A percentile compares a stretch with the other conserved stretches of the same genome.
These are phyloP conservation scores for Flammula alnicola DNA, from an alignment of 1,284 basidiomycete genomes.

Conservation along the genomic window DNA sequence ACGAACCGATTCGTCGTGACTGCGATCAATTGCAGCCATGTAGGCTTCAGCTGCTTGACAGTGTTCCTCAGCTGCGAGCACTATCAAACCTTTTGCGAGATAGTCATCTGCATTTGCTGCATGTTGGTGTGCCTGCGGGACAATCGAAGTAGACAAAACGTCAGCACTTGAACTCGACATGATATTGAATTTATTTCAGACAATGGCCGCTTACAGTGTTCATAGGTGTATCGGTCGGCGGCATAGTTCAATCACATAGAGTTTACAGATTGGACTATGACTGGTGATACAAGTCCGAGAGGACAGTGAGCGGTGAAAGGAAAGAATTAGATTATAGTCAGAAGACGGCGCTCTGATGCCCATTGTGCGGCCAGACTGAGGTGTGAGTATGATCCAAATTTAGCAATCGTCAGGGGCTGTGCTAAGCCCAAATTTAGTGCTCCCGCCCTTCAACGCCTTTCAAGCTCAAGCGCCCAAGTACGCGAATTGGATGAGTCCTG, in stretches of 20 bases:
- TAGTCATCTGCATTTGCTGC: slow-evolving; percentile 79
- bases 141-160: neutral
- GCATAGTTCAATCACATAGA: slow-evolving; percentile 7
- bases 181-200: neutral
- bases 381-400: slow-evolving; percentile 17
- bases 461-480: too few species aligned
- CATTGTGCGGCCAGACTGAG: neutral
- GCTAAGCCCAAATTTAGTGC: neutral
- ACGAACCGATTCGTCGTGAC: slow-evolving; percentile 71
- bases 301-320: neutral
- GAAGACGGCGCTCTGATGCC: too few species aligned
- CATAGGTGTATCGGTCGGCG: slow-evolving; percentile 38
- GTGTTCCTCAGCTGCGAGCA: slow-evolving; percentile 66
- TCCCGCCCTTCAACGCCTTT: too few species aligned
- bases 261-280: too few species aligned
- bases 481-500: too few species aligned
- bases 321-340: too few species aligned
- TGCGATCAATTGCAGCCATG: slow-evolving; percentile 67
- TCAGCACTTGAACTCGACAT: slow-evolving; percentile 2
- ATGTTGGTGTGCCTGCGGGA: slow-evolving; percentile 74
- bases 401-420: slow-evolving; percentile 9
- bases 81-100: slow-evolving; percentile 62
- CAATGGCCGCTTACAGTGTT: slow-evolving; percentile 40
- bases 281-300: too few species aligned
- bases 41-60: slow-evolving; percentile 75